Base-by-base conservation (phyloP, 2,329 filamentous ascomycete species). In the Hypoxylon sp. region DNA sequence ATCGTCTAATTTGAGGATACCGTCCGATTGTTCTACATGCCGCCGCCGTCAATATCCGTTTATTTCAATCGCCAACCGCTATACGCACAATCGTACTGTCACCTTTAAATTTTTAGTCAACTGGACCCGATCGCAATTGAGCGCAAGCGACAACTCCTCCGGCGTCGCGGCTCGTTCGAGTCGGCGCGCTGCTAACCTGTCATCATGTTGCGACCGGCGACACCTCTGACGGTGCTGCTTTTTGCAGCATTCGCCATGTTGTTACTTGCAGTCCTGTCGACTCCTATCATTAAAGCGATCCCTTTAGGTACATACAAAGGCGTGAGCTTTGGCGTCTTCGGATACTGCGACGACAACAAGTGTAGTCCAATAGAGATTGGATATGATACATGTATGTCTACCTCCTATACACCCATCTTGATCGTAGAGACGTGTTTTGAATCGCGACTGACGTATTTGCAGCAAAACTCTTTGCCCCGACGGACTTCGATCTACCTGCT, bases 311-410 rank as follows among this genome's bases (percentile, higher is more conserved):
- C 88, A 55, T 95, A 90, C 76, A 81, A 90, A 43, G 89, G 90
- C 73, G 88, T 92, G 72, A 90, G 89, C 71, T 97, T 96, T 83
- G 96, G 96, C 51, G 94, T 98, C 51, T 95, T 98, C 82, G 96
- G 96, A 25, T 97, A 88, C 74, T 99, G 96, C 80, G 84, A 88
- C 70, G 82, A 81, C 39, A 78, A 82, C 65, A 77, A 77, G 63
- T 98, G 96, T 79, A 92, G 87, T 74, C 82, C 83, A 41, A 88
- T 95, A 70, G 87, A 90, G 76, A 87, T 99, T 73, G 96, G 95
- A 76, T 99, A 98, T 80, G 89, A 91, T 76, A 90, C 90, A 71
- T 87, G 94, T 97, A 83, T 73, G 90, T 37, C 29, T 46, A 27
- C 43, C n/a, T 43, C n/a, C n/a, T n/a, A 32, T n/a, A 37, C 57